Base-by-base conservation (phyloP, 352 stramenopile genomes). In the Phytophthora sansomeana region DNA sequence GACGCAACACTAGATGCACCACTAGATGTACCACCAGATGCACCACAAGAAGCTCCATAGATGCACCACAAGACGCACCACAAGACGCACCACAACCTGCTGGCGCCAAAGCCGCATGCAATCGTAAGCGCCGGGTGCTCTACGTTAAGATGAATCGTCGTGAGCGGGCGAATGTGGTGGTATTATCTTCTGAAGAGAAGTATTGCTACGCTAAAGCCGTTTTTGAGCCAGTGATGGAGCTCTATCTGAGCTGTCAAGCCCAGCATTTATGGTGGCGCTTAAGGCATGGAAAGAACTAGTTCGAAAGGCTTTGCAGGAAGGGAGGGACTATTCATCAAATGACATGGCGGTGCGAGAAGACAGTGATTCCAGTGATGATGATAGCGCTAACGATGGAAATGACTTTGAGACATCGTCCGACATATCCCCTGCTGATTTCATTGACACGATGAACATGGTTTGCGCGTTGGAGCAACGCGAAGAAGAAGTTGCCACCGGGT, bases 181-280 rank as follows among this genome's bases (percentile, higher is more conserved):
- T 61, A 1, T 28, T 61, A 13, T 53, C 54, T 35, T 61, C 54
- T 3, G 42, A 61, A 53, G 54, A 61, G 24, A 61, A 52, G 24
- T 61, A 61, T 11, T 43, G 54, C 14, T 53, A 61, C 19, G 39
- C 54, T 5, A 52, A 53, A 36, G 19, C 41, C 14, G 14, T 16
- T 4, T 61, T 53, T 46, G 41, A 61, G 41, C 54, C 42, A 9
- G 30, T 61, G 5, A 24, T 61, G 11, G 42, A 53, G 21, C 30
- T 43, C 30, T 53, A 17, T 7, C 30, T 4, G 41, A 29, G 5
- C 17, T 61, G 14, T 36, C 41, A 1, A 61, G 30, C 16, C 54
- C 41, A 14, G 39, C 19, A 16, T 60, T 52, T 19, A 53, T 53
- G 4, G 26, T n/a, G 21, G 21, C 43, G 5, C 13, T 46, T 10